Evolutionary conservation across 1,284 basidiomycete species (phyloP).

Genomic region (Leccinum fallax): DNA sequence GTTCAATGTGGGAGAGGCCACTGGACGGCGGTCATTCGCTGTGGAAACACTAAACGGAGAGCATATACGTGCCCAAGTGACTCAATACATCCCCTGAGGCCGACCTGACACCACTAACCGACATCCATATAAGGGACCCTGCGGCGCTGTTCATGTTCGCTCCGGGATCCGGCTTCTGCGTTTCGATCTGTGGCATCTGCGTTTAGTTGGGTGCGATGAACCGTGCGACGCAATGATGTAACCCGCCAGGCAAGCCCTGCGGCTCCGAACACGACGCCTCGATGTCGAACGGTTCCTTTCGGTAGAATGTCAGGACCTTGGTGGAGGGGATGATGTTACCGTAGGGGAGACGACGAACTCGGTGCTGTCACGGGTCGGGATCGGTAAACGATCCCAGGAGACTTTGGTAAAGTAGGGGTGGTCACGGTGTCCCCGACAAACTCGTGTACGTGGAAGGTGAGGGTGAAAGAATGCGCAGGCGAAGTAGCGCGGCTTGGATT

Average conservation of each 20-base stretch:
- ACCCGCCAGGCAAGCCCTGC: constrained; percentile 62
- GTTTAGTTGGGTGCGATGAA: constrained; percentile 49
- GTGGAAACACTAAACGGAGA: background rate
- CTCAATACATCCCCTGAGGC: constrained; percentile 83
- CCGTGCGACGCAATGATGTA: constrained; percentile 73
- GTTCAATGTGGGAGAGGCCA: constrained; percentile 58
- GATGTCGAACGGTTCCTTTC: constrained; percentile 84
- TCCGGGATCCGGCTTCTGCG: too few relatives aligned
- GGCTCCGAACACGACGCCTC: constrained; percentile 83
- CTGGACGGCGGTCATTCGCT: constrained; percentile 35
- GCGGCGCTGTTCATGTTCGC: too few relatives aligned
- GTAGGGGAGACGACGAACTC: constrained; percentile 82
- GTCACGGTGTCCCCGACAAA: constrained; percentile 79
- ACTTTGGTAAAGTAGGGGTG: constrained; percentile 86
- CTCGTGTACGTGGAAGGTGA: constrained; percentile 68
- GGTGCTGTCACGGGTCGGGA: constrained; percentile 76
- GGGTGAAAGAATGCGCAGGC: background rate
- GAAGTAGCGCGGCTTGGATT: too few relatives aligned
- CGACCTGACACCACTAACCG: too few relatives aligned
- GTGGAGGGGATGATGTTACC: constrained; percentile 87
- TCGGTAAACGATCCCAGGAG: constrained; percentile 78
- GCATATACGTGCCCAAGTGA: constrained; percentile 61
- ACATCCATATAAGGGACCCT: too few relatives aligned
- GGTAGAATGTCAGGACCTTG: constrained; percentile 94
- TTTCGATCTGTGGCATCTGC: too few relatives aligned